Evolutionary conservation across 345 rosid species (phyloP).

Genomic region (Salix koriyanagi): DNA sequence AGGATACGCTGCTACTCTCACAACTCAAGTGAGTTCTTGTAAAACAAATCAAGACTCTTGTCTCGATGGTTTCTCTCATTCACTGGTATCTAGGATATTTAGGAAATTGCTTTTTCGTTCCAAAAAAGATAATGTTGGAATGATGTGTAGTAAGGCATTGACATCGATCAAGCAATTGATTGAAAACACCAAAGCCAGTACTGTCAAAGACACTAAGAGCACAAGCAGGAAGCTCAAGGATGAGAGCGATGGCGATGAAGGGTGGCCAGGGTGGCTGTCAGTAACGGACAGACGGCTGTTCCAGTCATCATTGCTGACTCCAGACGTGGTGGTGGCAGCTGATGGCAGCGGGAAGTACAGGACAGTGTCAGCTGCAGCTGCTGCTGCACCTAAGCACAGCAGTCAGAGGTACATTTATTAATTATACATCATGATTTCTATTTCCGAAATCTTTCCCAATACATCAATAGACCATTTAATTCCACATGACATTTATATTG

Average conservation of each 20-base stretch:
- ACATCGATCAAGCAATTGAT: slow-evolving; percentile 40
- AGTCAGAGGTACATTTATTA: slow-evolving; percentile 49
- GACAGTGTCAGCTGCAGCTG: slow-evolving; percentile 65
- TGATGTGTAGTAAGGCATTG: slow-evolving; percentile 47
- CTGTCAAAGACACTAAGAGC: slow-evolving; percentile 28
- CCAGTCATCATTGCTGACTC: slow-evolving; percentile 52
- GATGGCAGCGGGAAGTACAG: slow-evolving; percentile 70
- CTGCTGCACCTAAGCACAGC: slow-evolving; percentile 62
- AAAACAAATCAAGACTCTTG: slow-evolving; percentile 77
- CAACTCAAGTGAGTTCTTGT: slow-evolving; percentile 67
- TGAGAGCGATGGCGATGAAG: neutral
- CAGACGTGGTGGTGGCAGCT: slow-evolving; percentile 65
- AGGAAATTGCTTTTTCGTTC: no score
- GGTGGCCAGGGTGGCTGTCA: slow-evolving; percentile 75
- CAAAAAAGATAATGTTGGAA: slow-evolving; percentile 26
- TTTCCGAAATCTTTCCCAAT: no score
- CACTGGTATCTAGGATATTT: rapidly evolving
- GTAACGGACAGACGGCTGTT: slow-evolving; percentile 58
- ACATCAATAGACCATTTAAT: no score
- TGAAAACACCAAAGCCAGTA: no score
- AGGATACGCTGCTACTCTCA: slow-evolving; percentile 46
- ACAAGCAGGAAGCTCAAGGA: slow-evolving; percentile 44
- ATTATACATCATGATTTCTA: no score
- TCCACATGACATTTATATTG: no score
- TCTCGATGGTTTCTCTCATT: slow-evolving; percentile 74